Conservation (phyloP, 768 basidiomycete genomes). For the Tulasnella sp. region DNA sequence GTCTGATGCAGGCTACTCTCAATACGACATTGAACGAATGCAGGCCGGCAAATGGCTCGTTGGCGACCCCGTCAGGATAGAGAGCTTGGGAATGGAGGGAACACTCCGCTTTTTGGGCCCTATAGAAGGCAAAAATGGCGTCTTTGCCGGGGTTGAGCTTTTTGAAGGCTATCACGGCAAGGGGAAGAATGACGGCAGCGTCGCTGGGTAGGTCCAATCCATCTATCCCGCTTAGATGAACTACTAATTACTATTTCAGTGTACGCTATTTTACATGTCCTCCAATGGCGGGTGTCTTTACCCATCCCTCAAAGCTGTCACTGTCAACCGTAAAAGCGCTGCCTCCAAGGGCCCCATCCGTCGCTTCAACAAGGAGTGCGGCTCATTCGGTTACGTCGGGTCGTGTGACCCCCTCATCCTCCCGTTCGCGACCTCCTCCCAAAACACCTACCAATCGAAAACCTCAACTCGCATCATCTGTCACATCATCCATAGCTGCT, state of each 20-base stretch:
- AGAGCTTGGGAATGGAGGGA: slow-evolving; percentile 71
- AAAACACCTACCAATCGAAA: slow-evolving; percentile 25
- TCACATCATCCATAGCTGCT: neutral
- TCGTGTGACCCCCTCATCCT: slow-evolving; percentile 38
- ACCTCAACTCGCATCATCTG: slow-evolving; percentile 17
- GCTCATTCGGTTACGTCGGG: slow-evolving; percentile 26
- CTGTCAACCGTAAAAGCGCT: slow-evolving; percentile 53
- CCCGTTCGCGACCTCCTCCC: slow-evolving; percentile 35
- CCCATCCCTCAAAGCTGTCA: slow-evolving; percentile 69
- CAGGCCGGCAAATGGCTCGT: slow-evolving; percentile 30
- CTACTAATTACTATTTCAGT: slow-evolving; percentile 29
- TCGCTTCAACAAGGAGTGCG: slow-evolving; percentile 53
- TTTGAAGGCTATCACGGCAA: slow-evolving; percentile 72
- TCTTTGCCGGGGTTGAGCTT: slow-evolving; percentile 91
- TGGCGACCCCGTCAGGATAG: slow-evolving; percentile 76
- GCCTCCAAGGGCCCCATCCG: slow-evolving; percentile 60
- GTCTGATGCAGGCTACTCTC: slow-evolving; percentile 1
- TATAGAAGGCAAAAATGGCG: slow-evolving; percentile 77
- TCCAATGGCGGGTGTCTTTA: slow-evolving; percentile 81
- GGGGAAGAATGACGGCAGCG: slow-evolving; percentile 91
- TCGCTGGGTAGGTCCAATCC: slow-evolving; percentile 55
- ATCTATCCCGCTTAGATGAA: slow-evolving; percentile 11
- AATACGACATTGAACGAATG: slow-evolving; percentile 10
- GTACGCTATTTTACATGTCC: slow-evolving; percentile 77
- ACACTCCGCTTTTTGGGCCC: slow-evolving; percentile 64